phyloP scores from a whole-genome alignment of 208 protist genomes.

The Leptomonas seymouri region DNA sequence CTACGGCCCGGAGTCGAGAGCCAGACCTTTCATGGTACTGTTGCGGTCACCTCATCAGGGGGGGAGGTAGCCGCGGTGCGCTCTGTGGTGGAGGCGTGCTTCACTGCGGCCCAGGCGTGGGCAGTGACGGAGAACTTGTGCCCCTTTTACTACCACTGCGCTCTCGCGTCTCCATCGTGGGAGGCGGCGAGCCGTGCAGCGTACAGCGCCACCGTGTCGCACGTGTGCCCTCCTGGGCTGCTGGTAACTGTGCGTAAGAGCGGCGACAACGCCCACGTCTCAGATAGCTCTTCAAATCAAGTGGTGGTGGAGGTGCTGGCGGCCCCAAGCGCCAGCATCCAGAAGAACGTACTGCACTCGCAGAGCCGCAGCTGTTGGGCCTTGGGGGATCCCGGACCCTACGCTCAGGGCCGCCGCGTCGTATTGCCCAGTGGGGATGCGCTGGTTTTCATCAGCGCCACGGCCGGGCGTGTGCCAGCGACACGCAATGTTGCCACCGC shows the following conservation, averaged over 20 bases:
- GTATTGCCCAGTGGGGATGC: not conserved
- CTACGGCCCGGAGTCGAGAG: not conserved
- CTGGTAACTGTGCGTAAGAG: slow-evolving; percentile 11
- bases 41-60: not conserved
- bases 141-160: slow-evolving; percentile 24
- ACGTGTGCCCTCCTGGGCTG: slow-evolving; percentile 34
- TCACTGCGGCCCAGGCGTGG: slow-evolving; percentile 5
- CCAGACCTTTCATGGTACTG: not conserved
- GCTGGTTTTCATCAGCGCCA: slow-evolving; percentile 36
- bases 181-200: slow-evolving; percentile 15
- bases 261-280: not conserved
- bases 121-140: slow-evolving; percentile 4
- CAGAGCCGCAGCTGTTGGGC: slow-evolving; percentile 94
- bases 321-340: slow-evolving; percentile 18
- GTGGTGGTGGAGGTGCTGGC: slow-evolving; percentile 22
- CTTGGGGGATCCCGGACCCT: slow-evolving; percentile 82
- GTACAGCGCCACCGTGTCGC: slow-evolving; percentile 19
- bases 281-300: not conserved
- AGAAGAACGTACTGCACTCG: slow-evolving; percentile 69
- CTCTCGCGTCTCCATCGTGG: slow-evolving; percentile 9
- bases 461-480: slow-evolving; percentile 43
- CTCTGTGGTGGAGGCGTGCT: not conserved
- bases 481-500: slow-evolving; percentile 36
- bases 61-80: not conserved
- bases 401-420: slow-evolving; percentile 69